These are phyloP conservation scores for Calcarisporium arbuscula DNA, from an alignment of 2,329 filamentous ascomycete genomes.

Conservation along the genomic window DNA sequence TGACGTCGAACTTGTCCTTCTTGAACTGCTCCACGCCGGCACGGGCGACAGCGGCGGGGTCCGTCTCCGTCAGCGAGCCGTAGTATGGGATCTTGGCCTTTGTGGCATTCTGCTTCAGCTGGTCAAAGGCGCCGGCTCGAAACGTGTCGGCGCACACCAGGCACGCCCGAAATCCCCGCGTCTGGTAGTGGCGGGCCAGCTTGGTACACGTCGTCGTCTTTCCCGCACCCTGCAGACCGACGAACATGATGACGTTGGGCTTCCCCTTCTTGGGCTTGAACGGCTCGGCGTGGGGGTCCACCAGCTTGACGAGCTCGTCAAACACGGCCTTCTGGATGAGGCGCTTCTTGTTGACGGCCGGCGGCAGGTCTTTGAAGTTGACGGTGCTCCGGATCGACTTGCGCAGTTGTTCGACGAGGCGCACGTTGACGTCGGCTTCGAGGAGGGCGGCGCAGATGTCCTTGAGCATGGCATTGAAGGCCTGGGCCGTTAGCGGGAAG, in stretches of 20 bases:
- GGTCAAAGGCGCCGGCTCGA: conserved; percentile 95
- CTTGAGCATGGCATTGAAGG: conserved; percentile 97
- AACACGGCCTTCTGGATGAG: conserved; percentile 97
- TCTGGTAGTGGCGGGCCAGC: conserved; percentile 89
- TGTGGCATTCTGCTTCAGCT: conserved; percentile 96
- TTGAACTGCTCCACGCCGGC: conserved; percentile 99
- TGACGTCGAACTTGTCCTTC: conserved; percentile 96
- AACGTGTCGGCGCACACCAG: conserved; percentile 98
- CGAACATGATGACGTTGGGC: conserved; percentile 98
- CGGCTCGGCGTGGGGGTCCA: conserved; percentile 89
- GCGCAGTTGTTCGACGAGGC: conserved; percentile 81
- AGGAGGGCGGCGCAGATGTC: conserved; percentile 94
- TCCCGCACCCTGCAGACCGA: conserved; percentile 92
- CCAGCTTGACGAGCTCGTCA: conserved; percentile 90
- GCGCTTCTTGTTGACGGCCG: conserved; percentile 95
- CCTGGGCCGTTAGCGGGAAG: conserved; percentile 41
- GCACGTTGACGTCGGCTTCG: conserved; percentile 95
- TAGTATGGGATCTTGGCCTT: conserved; percentile 99
- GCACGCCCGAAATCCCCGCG: conserved; percentile 84
- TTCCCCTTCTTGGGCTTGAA: conserved; percentile 98
- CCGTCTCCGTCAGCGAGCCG: conserved; percentile 91
- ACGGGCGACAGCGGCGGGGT: conserved; percentile 86
- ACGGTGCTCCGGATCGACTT: conserved; percentile 88
- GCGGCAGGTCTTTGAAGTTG: conserved; percentile 89
- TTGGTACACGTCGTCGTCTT: conserved; percentile 99